These are phyloP conservation scores for Diplocarpon rosae DNA, from an alignment of 2,329 filamentous ascomycete species.

Conservation along the genomic window DNA sequence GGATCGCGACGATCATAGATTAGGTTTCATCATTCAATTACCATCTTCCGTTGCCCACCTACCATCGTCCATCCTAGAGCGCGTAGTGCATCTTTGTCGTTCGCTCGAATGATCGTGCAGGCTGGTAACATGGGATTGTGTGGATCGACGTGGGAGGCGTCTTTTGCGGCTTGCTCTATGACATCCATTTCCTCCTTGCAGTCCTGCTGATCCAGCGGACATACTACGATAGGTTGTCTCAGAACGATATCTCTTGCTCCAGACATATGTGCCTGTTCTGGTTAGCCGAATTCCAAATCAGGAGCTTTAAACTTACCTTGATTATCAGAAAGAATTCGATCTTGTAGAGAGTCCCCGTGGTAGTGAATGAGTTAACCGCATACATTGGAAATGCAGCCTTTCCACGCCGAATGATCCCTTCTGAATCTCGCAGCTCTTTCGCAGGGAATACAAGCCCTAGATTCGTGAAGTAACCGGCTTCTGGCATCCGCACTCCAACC, in stretches of 20 bases:
- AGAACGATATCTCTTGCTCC: conserved; percentile 80
- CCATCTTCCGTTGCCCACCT: conserved; percentile 52
- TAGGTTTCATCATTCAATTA: conserved; percentile 43
- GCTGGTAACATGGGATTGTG: conserved; percentile 91
- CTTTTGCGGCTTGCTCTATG: conserved; percentile 90
- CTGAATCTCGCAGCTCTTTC: conserved; percentile 75
- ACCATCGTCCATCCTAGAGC: conserved; percentile 54
- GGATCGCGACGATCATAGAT: not conserved
- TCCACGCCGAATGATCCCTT: conserved; percentile 76
- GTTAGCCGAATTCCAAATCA: conserved; percentile 9
- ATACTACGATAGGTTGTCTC: conserved; percentile 89
- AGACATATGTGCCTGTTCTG: conserved; percentile 67
- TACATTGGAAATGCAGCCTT: conserved; percentile 86
- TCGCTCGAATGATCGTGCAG: conserved; percentile 67
- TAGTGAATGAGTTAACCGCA: conserved; percentile 82
- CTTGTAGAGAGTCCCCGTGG: conserved; percentile 88
- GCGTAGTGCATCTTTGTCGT: conserved; percentile 54
- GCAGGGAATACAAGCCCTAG: conserved; percentile 83
- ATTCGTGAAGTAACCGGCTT: conserved; percentile 87
- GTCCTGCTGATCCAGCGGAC: conserved; percentile 84
- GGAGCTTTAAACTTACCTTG: conserved; percentile 52
- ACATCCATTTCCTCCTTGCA: conserved; percentile 99
- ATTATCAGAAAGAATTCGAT: conserved; percentile 95
- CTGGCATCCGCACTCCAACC: conserved; percentile 50
- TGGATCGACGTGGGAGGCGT: conserved; percentile 76